Conservation (phyloP, 2,329 filamentous ascomycete species). For the Chaetomium sp. region DNA sequence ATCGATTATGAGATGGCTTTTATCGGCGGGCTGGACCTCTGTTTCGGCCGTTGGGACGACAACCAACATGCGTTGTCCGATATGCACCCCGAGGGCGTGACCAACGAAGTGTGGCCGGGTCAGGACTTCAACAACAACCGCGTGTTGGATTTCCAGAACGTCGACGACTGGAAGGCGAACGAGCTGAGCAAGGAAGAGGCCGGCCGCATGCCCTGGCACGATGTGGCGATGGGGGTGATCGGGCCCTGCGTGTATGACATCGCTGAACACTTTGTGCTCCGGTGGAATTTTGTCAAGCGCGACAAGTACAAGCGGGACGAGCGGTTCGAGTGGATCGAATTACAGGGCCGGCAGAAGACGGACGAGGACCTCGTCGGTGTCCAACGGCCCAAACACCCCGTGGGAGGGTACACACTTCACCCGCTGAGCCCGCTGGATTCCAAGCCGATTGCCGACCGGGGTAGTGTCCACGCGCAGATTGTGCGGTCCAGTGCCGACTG, state of each 20-base stretch:
- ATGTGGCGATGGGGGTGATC: constrained; percentile 86
- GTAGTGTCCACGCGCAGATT: constrained; percentile 74
- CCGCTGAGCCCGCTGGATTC: constrained; percentile 62
- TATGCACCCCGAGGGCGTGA: constrained; percentile 75
- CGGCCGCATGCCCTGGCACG: constrained; percentile 97
- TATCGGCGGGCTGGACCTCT: constrained; percentile 89
- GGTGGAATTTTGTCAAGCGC: constrained; percentile 95
- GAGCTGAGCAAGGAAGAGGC: constrained; percentile 86
- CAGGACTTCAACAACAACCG: constrained; percentile 99
- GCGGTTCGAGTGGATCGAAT: constrained; percentile 74
- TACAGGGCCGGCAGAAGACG: constrained; percentile 68
- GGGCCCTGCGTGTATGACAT: constrained; percentile 90
- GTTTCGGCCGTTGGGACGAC: constrained; percentile 90
- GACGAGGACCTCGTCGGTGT: constrained; percentile 84
- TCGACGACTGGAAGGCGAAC: constrained; percentile 87
- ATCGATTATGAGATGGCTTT: constrained; percentile 89
- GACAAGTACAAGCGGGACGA: constrained; percentile 94
- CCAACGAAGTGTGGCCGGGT: constrained; percentile 83
- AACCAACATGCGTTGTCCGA: constrained; percentile 81
- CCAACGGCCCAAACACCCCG: constrained; percentile 80
- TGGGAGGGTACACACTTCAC: constrained; percentile 80
- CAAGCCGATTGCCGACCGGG: constrained; percentile 59
- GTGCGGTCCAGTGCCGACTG: constrained; percentile 89
- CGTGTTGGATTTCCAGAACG: constrained; percentile 89
- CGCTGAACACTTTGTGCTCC: constrained; percentile 86